Percentiles rank a stretch among this genome's conserved stretches.
These are phyloP conservation scores for Cunninghamia lanceolata DNA, from an alignment of 75 land plant species.

Conservation along the genomic window DNA sequence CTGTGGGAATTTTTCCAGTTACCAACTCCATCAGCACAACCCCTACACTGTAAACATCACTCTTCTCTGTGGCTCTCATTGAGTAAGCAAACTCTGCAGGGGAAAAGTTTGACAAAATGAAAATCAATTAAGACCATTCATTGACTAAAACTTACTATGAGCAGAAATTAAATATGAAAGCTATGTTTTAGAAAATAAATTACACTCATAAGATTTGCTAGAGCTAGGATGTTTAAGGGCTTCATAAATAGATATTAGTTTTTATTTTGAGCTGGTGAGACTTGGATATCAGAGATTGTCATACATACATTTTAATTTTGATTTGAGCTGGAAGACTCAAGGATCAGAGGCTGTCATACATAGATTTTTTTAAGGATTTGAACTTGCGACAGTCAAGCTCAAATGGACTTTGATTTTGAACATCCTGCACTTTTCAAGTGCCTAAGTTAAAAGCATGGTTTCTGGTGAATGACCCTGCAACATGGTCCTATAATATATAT, in stretches of 20 bases:
- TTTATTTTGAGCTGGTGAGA: not conserved
- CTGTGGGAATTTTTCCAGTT: constrained; percentile 75
- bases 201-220: not conserved
- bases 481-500: too few relatives aligned
- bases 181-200: not conserved
- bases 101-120: not conserved
- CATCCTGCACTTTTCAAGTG: not conserved
- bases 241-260: not conserved
- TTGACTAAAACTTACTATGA: not conserved
- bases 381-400: not conserved
- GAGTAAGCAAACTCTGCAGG: constrained; percentile 89
- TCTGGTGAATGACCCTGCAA: too few relatives aligned
- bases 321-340: not conserved
- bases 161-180: constrained; percentile 1
- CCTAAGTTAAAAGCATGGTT: not conserved
- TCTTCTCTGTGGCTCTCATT: constrained; percentile 79
- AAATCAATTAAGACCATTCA: not conserved
- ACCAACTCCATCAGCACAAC: constrained; percentile 92
- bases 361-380: not conserved
- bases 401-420: not conserved
- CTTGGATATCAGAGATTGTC: not conserved
- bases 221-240: not conserved
- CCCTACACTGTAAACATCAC: constrained; percentile 89
- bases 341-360: not conserved
- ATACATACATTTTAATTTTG: not conserved